Conservation (phyloP, 2,329 filamentous ascomycete genomes). For the Pyrenophora teres region DNA sequence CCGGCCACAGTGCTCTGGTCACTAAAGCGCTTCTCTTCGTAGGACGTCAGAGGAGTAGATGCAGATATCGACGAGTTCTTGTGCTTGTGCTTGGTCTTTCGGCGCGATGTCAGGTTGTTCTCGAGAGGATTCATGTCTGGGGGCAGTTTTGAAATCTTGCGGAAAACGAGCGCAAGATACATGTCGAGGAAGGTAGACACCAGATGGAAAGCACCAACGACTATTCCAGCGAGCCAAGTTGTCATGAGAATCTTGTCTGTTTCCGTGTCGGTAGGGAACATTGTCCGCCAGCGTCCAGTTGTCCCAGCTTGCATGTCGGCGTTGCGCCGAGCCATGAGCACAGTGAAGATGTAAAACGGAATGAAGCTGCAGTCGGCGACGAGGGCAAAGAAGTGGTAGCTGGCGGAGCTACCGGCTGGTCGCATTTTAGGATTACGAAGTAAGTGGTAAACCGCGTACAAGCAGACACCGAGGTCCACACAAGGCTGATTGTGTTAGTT, state of each 20-base stretch:
- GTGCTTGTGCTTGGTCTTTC: conserved; percentile 69
- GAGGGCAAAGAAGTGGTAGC: conserved; percentile 84
- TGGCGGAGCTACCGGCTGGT: conserved; percentile 78
- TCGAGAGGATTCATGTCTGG: conserved; percentile 97
- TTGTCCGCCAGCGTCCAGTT: conserved; percentile 67
- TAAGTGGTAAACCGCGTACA: conserved; percentile 84
- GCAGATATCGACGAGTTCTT: conserved; percentile 63
- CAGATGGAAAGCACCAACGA: conserved; percentile 69
- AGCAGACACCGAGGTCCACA: conserved; percentile 70
- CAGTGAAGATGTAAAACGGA: conserved; percentile 66
- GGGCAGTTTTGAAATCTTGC: conserved; percentile 78
- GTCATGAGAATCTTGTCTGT: conserved; percentile 66
- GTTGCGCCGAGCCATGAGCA: conserved; percentile 59
- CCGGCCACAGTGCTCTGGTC: conserved; percentile 50
- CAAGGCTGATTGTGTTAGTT: conserved; percentile 63
- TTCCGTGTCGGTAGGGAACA: conserved; percentile 62
- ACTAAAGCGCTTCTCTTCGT: conserved; percentile 68
- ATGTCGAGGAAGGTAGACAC: conserved; percentile 71
- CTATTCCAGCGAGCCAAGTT: conserved; percentile 70
- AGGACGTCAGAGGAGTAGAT: conserved; percentile 48
- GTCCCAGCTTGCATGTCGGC: conserved; percentile 53
- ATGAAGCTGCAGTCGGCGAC: conserved; percentile 71
- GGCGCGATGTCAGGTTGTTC: conserved; percentile 75
- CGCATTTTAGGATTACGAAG: conserved; percentile 70
- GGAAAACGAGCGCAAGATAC: conserved; percentile 79